phyloP scores from a whole-genome alignment of 1,284 basidiomycete species.

The Trametes polyzona region DNA sequence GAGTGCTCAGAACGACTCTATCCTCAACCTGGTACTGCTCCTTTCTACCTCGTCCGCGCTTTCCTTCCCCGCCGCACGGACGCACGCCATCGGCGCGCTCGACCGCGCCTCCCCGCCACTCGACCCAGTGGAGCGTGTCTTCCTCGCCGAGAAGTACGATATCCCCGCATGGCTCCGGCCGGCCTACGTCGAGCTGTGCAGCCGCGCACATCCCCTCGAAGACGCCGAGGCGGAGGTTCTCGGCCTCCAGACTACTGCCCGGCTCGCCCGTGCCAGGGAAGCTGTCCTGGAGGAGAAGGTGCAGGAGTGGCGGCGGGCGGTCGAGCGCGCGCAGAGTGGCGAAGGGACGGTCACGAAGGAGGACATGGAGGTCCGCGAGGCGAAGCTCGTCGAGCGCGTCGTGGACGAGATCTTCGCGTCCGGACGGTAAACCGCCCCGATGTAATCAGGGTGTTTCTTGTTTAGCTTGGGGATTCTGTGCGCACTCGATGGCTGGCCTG shows the following conservation, averaged over 20 bases:
- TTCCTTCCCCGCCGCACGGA: constrained; percentile 30
- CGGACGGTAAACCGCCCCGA: constrained; percentile 2
- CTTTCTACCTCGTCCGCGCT: constrained; percentile 32
- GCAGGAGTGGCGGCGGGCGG: constrained; percentile 22
- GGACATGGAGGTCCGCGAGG: constrained; percentile 27
- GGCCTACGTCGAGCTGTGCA: constrained; percentile 28
- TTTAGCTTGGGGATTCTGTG: background rate
- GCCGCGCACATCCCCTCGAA: constrained; percentile 24
- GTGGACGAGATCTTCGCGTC: constrained; percentile 23
- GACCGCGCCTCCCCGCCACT: constrained; percentile 25
- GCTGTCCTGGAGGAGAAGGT: constrained; percentile 26
- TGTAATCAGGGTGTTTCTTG: background rate
- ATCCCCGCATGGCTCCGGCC: constrained; percentile 28
- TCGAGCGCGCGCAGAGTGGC: constrained; percentile 20
- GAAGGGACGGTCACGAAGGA: constrained; percentile 19
- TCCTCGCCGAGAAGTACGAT: constrained; percentile 29
- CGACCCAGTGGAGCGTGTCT: constrained; percentile 28
- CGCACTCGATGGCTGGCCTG: constrained; percentile 14
- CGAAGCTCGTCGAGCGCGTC: constrained; percentile 24
- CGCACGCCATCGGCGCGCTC: constrained; percentile 27
- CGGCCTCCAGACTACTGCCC: constrained; percentile 25
- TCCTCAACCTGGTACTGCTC: constrained; percentile 27
- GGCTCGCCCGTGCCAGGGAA: constrained; percentile 27
- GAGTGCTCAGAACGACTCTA: constrained; percentile 19
- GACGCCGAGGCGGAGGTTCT: constrained; percentile 29